Percentiles rank a stretch among this genome's conserved stretches.
phyloP scores from a whole-genome alignment of 495 filamentous ascomycete genomes.

The Penicillium chermesinum region DNA sequence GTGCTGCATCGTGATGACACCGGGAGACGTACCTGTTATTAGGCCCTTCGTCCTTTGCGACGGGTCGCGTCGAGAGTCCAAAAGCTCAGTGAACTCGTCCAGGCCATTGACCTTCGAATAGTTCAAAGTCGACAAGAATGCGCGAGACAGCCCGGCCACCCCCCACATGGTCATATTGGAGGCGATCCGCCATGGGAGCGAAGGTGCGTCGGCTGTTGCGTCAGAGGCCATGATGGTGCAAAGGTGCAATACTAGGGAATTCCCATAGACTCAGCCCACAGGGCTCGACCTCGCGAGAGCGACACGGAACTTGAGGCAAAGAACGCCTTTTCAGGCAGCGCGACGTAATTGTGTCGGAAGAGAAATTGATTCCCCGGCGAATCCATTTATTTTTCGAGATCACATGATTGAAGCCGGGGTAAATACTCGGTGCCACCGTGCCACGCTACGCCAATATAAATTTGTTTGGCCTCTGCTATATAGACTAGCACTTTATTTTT shows the following conservation, averaged over 20 bases:
- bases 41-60: conserved; percentile 68
- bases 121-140: conserved; percentile 39
- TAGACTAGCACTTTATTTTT: conserved; percentile 1
- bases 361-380: conserved; percentile 8
- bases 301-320: conserved; percentile 4
- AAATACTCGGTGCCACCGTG: neutral
- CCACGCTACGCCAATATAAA: neutral
- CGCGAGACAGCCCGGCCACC: conserved; percentile 43
- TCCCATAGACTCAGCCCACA: conserved; percentile 23
- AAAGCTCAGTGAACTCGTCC: conserved; percentile 65
- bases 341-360: neutral
- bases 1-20: no score
- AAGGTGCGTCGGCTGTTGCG: conserved; percentile 39
- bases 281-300: neutral
- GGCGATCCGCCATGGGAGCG: conserved; percentile 37
- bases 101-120: conserved; percentile 62
- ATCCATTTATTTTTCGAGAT: conserved; percentile 16
- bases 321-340: neutral
- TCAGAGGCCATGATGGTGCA: conserved; percentile 33
- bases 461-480: neutral
- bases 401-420: conserved; percentile 24
- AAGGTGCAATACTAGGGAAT: conserved; percentile 14
- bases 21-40: conserved; percentile 66
- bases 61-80: conserved; percentile 67
- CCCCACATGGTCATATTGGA: conserved; percentile 42